Evolutionary conservation across 306 rosid species (phyloP), one percentile per base, ranked within the genome.

Genomic region (Rubus parviflorus): DNA sequence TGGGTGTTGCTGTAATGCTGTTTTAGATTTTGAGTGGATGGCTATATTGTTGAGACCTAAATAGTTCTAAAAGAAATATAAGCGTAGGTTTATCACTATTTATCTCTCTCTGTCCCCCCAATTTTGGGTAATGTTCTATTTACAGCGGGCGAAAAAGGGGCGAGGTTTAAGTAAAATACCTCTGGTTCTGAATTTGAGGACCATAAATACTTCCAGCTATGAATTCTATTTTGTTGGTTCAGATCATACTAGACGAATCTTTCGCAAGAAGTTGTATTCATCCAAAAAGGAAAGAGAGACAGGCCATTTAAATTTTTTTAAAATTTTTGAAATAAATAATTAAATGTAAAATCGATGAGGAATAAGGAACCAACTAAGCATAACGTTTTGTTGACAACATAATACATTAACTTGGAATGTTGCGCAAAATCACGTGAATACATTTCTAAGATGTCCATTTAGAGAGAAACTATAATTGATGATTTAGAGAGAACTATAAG

Each of bases 1-100:
- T 7, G 74, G 65, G 64, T 75, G 80, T 63, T 40, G 53, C 62
- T 70, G 61, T 41, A 25, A 53, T 67, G n/a, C 25, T 38, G 47
- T 23, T 46, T 65, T 65, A 38, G 70, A 40, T 67, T 67, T 67
- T 43, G 72, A 43, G 72, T 9, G 53, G 25, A 67, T 48, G 20
- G 11, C 38, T 43, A 64, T 37, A 67, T 66, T 67, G 53, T 43
- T 8, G 53, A 67, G 72, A 67, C 72, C 53, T 67, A 11, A 43
- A 67, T n/a, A 42, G 37, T 67, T 42, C 37, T 15, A 43, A 45
- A 67, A 43, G 72, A 67, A 67, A 43, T 67, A 67, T 67, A 67
- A 43, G 20, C 5, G 4, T 67, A 67, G 48, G 70, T 65, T 65
- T 20, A 10, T 42, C 72, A 42, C 9, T 40, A 14, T 19, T 9